Evolutionary conservation across 139 green algal species (phyloP), one percentile per base, ranked within the genome.

Genomic region (Tetraselmis chui): DNA sequence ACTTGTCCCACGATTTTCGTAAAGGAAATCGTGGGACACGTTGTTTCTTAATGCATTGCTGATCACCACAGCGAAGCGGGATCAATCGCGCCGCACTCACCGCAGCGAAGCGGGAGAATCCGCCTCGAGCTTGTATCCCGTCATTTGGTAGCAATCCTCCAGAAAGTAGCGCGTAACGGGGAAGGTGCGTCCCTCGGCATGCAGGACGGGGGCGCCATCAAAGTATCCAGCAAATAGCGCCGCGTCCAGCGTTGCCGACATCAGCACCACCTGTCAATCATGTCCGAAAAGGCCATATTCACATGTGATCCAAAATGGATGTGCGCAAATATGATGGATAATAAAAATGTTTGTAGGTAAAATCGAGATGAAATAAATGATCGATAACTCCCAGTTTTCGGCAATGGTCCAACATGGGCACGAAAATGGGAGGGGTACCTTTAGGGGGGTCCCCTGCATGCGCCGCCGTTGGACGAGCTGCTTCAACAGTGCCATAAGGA

Each of bases 161-260:
- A 99, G 84, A 88, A 93, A 98, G 5, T 28, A 28, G 74, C 74
- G 84, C 32, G 91, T 31, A 31, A 99, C 96, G 23, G 95, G 95
- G 86, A 96, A 97, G 30, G 94, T 99, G 45, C 95, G 87, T 24
- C 96, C 96, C 30, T 87, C 77, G 2, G 91, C 93, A 18, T 81
- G 76, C 59, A 96, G 81, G 59, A 89, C 81, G 11, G 92, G 86
- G 82, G 86, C 92, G 59, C 82, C 88, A 5, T 83, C 85, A 85
- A 98, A 98, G 90, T 98, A 99, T 18, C 79, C 59, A 0, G 90
- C 84, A 82, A 98, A 97, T 28, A 96, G 84, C 59, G 87, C 80
- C 0, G 92, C 89, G 81, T 99, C 91, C 76, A 97, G 83, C 0
- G 95, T 99, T 5, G 96, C 96, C 2, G 89, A 96, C 96, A 98